Conservation (phyloP, 257 asterid species). For the Solanum dulcamara region DNA sequence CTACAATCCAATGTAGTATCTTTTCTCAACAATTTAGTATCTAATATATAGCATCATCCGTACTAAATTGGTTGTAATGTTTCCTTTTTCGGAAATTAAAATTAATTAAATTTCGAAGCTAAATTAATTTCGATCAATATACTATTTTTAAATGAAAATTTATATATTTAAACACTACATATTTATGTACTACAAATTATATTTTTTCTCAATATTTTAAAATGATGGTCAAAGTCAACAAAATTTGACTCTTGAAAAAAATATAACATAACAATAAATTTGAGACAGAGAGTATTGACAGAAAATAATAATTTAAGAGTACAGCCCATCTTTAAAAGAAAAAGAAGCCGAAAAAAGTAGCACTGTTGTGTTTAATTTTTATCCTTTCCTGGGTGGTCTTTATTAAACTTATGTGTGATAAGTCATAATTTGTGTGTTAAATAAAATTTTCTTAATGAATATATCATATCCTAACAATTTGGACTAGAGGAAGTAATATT, state of each 20-base stretch:
- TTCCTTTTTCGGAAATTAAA: background rate
- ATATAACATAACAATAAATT: background rate
- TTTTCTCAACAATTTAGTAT: too few species aligned
- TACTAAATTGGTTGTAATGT: background rate
- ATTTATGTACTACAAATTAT: background rate
- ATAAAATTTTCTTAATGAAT: too few species aligned
- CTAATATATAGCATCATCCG: background rate
- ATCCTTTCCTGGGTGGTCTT: too few species aligned
- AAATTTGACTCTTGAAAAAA: background rate
- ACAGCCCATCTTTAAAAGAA: background rate
- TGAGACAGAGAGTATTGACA: background rate
- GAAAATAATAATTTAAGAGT: background rate
- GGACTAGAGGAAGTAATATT: background rate
- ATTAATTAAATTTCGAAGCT: background rate
- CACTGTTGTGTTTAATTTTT: background rate
- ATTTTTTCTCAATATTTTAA: background rate
- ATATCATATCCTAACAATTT: too few species aligned
- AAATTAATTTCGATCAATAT: background rate
- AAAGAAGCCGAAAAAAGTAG: too few species aligned
- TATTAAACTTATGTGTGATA: too few species aligned
- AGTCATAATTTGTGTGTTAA: too few species aligned
- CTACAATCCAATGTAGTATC: too few species aligned
- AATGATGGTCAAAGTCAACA: background rate
- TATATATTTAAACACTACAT: background rate
- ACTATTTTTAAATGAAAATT: background rate